Evolutionary conservation across 305 asterid species (phyloP).

Genomic region (Vinca major): DNA sequence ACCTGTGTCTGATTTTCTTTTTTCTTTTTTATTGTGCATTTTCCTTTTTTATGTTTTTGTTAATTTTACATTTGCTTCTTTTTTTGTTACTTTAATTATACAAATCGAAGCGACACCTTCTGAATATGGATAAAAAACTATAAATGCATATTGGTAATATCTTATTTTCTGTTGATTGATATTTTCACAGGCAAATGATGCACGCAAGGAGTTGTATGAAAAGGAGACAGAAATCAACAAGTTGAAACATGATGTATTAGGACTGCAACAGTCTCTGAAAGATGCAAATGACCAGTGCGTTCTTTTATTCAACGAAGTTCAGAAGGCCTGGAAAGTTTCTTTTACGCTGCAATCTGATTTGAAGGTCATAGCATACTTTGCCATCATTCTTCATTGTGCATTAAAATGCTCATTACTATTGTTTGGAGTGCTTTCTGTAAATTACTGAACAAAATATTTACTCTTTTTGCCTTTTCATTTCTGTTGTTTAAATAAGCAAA

Average conservation of each 20-base stretch:
- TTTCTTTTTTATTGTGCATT: too few species aligned
- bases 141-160: not conserved
- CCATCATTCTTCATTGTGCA: constrained; percentile 1
- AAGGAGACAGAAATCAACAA: constrained; percentile 71
- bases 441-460: not conserved
- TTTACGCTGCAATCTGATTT: constrained; percentile 83
- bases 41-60: too few species aligned
- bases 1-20: not conserved
- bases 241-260: constrained; percentile 62
- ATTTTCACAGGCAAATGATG: constrained; percentile 76
- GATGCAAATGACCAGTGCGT: constrained; percentile 86
- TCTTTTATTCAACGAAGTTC: constrained; percentile 90
- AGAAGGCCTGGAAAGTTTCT: constrained; percentile 97
- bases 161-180: constrained; percentile 15
- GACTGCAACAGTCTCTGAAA: constrained; percentile 58
- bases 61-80: too few species aligned
- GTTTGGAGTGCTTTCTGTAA: not conserved
- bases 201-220: constrained; percentile 82
- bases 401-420: not conserved
- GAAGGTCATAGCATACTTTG: constrained; percentile 46
- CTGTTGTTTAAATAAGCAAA: not conserved
- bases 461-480: not conserved
- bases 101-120: too few species aligned
- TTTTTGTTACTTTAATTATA: too few species aligned
- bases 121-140: not conserved